Conservation (phyloP, 768 basidiomycete species). For the Mycena venus region DNA sequence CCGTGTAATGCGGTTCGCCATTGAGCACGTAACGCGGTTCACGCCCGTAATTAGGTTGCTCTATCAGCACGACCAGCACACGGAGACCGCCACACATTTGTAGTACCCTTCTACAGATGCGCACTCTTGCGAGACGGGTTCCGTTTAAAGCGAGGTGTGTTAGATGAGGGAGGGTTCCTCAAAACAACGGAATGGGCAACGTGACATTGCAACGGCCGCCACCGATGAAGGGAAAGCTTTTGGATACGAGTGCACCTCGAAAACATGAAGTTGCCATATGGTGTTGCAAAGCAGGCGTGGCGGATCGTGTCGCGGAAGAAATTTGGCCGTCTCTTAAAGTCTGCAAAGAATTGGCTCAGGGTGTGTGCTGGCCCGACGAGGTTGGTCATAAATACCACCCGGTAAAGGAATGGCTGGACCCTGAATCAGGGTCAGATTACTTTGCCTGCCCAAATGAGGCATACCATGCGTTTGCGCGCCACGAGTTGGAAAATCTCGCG, state of each 20-base stretch:
- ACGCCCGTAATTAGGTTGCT: too few species aligned
- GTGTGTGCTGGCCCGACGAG: neutral
- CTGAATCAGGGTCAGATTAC: neutral
- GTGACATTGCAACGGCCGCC: neutral
- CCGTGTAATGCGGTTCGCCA: neutral
- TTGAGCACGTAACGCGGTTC: neutral
- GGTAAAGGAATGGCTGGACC: constrained; percentile 15
- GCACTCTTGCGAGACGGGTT: neutral
- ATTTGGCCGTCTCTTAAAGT: neutral
- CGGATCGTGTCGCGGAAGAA: constrained; percentile 5
- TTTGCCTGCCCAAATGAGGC: too few species aligned
- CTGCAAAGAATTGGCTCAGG: neutral
- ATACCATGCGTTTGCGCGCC: constrained; percentile 11
- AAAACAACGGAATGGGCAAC: neutral
- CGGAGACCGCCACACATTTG: neutral
- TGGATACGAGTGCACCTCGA: constrained; percentile 6
- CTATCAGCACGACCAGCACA: neutral
- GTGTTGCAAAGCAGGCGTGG: neutral
- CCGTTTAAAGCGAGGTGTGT: constrained; percentile 2
- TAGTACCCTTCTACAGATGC: neutral
- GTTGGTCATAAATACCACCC: neutral
- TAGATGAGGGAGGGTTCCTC: constrained; percentile 2
- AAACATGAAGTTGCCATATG: neutral
- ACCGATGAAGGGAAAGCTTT: neutral
- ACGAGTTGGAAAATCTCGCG: constrained; percentile 15